These are phyloP conservation scores for Sporothrix dimorphospora DNA, from an alignment of 2,329 filamentous ascomycete species.

Conservation along the genomic window DNA sequence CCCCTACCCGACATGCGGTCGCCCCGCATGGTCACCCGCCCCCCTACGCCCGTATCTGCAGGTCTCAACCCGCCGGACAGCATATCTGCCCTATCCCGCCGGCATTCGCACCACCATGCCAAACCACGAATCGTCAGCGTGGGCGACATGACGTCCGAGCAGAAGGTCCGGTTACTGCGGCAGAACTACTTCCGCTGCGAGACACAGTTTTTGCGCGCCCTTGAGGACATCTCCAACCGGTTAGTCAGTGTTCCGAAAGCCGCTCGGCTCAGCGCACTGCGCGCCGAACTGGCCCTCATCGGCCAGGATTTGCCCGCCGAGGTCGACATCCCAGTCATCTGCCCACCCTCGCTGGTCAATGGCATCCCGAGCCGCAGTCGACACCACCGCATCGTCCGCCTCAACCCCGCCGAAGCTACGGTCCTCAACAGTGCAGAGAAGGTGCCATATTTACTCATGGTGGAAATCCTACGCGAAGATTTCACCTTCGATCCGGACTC, in stretches of 20 bases:
- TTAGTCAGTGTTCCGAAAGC: conserved; percentile 80
- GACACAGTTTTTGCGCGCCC: conserved; percentile 77
- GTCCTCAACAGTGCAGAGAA: conserved; percentile 86
- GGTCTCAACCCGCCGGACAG: conserved; percentile 48
- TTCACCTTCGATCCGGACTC: conserved; percentile 81
- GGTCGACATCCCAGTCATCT: conserved; percentile 81
- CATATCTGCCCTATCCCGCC: conserved; percentile 53
- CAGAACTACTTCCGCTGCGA: conserved; percentile 84
- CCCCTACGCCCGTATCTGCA: conserved; percentile 61
- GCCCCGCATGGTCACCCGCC: conserved; percentile 55
- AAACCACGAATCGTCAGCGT: conserved; percentile 60
- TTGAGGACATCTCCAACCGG: conserved; percentile 85
- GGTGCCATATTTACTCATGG: conserved; percentile 82
- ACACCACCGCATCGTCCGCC: conserved; percentile 79
- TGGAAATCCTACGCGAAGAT: conserved; percentile 79
- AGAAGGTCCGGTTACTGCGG: conserved; percentile 72
- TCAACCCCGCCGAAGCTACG: conserved; percentile 82
- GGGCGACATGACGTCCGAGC: conserved; percentile 63
- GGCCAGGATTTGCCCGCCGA: conserved; percentile 81
- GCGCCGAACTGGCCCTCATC: conserved; percentile 79
- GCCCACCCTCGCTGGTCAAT: conserved; percentile 72
- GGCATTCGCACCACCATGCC: conserved; percentile 61
- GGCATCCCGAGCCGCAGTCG: conserved; percentile 74
- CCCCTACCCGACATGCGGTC: conserved; percentile 65
- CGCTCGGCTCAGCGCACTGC: conserved; percentile 76